Base-by-base conservation (phyloP, 2,329 filamentous ascomycete genomes). In the Neofusicoccum ribis region DNA sequence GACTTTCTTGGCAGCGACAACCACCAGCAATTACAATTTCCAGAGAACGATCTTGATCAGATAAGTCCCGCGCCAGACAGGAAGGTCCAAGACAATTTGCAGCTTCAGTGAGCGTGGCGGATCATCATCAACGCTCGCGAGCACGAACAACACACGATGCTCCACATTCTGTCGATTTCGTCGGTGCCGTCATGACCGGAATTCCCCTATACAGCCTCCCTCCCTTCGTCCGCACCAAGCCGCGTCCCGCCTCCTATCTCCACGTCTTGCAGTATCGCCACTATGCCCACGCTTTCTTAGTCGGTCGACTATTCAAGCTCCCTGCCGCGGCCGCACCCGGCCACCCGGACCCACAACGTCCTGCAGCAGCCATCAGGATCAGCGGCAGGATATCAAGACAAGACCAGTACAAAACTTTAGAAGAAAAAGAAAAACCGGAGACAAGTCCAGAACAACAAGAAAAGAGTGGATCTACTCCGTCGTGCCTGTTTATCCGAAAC, bases 231-330 rank as follows among this genome's bases (percentile, higher is more conserved):
- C 5, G 46, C 23, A 31, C 27, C 27, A 31, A 31, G 1, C 6
- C 6, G 27, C 27, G 6, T 31, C 27, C 27, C 6, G 6, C 27
- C 27, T 31, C 27, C 27, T 31, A 31, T 31, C 27, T 5, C 6
- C 27, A 31, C 7, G 27, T 31, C 27, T 31, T 31, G 27, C 27
- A 31, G 27, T 7, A 31, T 31, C 27, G 27, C 27, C n/a, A 37
- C 17, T 36, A 52, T 52, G 36, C 34, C 63, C 20, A 65, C 44
- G 47, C 62, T 52, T 34, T 52, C 65, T 20, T 66, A 63, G 11
- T 43, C 27, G 11, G n/a, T n/a, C 52, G 43, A 17, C 39, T 23
- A 6, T 12, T 23, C 14, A 56, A 43, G 17, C 9, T 27, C 36
- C 52, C 23, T 17, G 20, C 20, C 14, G 17, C 47, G 12, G 20